Evolutionary conservation across 257 asterid species (phyloP), one percentile per base, ranked within the genome.

Genomic region (Solanum clarkiae): DNA sequence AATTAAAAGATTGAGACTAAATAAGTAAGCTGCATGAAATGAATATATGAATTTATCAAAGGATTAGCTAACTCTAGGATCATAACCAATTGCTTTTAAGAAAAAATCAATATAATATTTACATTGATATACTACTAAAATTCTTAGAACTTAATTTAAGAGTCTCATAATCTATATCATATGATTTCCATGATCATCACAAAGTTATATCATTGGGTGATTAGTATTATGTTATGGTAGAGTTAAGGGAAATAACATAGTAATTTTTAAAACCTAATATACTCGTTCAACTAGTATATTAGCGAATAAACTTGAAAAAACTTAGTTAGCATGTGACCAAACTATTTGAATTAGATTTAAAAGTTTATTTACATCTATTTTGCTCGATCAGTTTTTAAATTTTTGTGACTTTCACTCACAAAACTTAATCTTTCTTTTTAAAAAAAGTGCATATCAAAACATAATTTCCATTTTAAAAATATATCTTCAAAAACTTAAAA

Each of bases 391-490:
- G 4, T 60, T 62, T 62, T 62, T 3, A 0, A 0, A 1, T 62
- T 22, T 10, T 62, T 20, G 36, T 3, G 5, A 53, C 7, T 53
- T 53, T 6, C 57, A 14, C 20, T 15, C 2, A 1, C 9, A 54
- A 54, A 54, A 54, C 4, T 15, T 15, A 5, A 54, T 14, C 15
- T 54, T 16, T 5, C 4, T 54, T 54, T 14, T 1, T 1, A 60
- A 10, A 0, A 10, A n/a, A 60, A 22, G 4, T 60, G 0, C 8
- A 60, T 2, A 5, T 4, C 3, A 0, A 10, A 10, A n/a, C 2
- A 60, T 1, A 60, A 22, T 1, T 60, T 60, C 1, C 11, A 62
- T 1, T 62, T 22, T 20, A 20, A 20, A 11, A 59, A 57, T 57
- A 57, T 8, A 57, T 18, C 6, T 57, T 57, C 22, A 10, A 22